A percentile compares a stretch with the other conserved stretches of the same genome.
phyloP scores from a whole-genome alignment of 2,329 filamentous ascomycete genomes.

The Metarhizium brunneum region DNA sequence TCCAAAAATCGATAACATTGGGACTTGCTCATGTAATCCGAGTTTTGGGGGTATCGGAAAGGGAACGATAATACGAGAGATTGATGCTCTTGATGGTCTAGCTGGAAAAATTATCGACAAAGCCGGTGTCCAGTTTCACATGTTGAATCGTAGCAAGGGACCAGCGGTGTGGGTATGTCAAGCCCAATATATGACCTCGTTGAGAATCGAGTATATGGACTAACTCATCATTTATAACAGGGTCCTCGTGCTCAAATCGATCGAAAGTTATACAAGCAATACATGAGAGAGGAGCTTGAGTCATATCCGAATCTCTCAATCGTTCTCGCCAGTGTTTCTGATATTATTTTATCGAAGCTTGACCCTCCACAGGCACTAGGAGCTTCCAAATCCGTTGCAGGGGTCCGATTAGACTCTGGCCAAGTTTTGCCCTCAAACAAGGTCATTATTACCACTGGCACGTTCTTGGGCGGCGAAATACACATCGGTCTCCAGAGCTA shows the following conservation, averaged over 20 bases:
- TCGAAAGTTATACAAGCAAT: constrained; percentile 72
- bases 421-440: constrained; percentile 70
- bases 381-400: constrained; percentile 64
- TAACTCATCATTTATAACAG: constrained; percentile 17
- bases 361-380: constrained; percentile 28
- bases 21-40: constrained; percentile 93
- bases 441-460: constrained; percentile 93
- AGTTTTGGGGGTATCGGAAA: constrained; percentile 98
- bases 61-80: constrained; percentile 88
- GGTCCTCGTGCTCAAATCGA: constrained; percentile 95
- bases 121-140: constrained; percentile 85
- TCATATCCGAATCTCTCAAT: constrained; percentile 71
- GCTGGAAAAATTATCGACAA: constrained; percentile 86
- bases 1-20: constrained; percentile 78
- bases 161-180: constrained; percentile 73
- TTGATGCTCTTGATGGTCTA: constrained; percentile 89
- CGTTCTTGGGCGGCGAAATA: constrained; percentile 91
- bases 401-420: constrained; percentile 79
- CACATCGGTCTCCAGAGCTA: constrained; percentile 82
- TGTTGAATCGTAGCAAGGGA: constrained; percentile 82
- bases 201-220: neutral
- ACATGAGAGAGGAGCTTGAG: constrained; percentile 83
- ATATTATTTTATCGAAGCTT: constrained; percentile 61
- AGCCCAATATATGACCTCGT: neutral
- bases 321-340: constrained; percentile 79